Base-by-base conservation (phyloP, 768 basidiomycete genomes). In the Leccinum longicurvipes region DNA sequence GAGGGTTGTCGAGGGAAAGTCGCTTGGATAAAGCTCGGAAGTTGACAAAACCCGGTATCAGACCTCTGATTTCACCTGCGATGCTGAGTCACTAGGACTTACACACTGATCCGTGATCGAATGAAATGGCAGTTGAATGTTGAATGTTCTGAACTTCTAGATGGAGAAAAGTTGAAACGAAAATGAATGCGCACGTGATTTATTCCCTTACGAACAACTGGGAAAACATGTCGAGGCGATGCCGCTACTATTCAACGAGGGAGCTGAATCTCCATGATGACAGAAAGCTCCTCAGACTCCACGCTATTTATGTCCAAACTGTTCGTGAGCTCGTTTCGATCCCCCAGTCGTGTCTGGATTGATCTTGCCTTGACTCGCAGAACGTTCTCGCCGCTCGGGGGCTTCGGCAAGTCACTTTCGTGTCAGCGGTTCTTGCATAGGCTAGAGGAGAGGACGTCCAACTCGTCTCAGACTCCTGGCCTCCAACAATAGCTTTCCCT, bases 201-300 rank as follows among this genome's bases (percentile, higher is more conserved):
- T 5, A 31, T 31, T 31, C 31, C 31, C 82, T 1, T 86, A 86
- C 58, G 64, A 70, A 5, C 77, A 76, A 2, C 63, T 85, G 19
- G 79, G 82, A 1, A 54, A 59, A 0, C 71, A 74, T 31, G 71
- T 87, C 15, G 65, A 52, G 0, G 82, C 87, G 3, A 72, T 77
- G 52, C 81, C 85, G 0, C 60, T 89, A 17, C 60, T 74, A 3
- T 82, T 87, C 60, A 68, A 76, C 2, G 78, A 82, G 53, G 69
- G 87, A 89, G 59, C 72, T 88, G 0, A 85, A 87, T 87, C 46
- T 84, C 84, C 1, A 82, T 88, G 80, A 88, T 89, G 86, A 81
- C 84, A 0, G 74, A 86, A 1, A 79, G 76, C 2, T 77, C 79
- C 1, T 80, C 82, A 0, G 82, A 84, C 1, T 70, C 74, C 0